Base-by-base conservation (phyloP, 2,329 filamentous ascomycete species). In the Colletotrichum echinochloae region DNA sequence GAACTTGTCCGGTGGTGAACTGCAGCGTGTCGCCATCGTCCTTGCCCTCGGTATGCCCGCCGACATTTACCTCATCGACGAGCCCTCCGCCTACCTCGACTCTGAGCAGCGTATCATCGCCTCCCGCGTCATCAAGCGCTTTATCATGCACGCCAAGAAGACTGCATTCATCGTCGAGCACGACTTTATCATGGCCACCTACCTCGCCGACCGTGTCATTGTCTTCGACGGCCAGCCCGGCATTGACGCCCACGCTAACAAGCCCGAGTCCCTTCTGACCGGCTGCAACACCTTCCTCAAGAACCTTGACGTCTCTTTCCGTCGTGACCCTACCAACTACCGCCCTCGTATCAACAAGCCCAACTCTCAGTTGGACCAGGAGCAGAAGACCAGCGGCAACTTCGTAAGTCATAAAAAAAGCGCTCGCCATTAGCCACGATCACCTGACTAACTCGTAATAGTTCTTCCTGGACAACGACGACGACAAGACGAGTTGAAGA, bases 141-240 rank as follows among this genome's bases (percentile, higher is more conserved):
- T 97, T 88, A 99, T 99, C 83, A 99, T 99, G 96, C 95, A 99
- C 87, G 91, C 94, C 77, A 98, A 98, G 91, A 98, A 98, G 90
- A 99, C 96, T 0, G 96, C 96, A 60, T 99, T 99, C 82, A 91
- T 99, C 76, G 95, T 99, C 81, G 96, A 99, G 90, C 96, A 99
- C 92, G 96, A 99, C 88, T 98, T 99, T 86, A 97, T 98, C 86
- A 98, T 98, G 95, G 89, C 88, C 55, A 90, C 88, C 23, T 89
- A 89, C 75, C 85, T 90, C 62, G 89, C 96, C 55, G 97, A 99
- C 79, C 93, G 96, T 75, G 96, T 99, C 81, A 99, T 99, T 78
- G 96, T 99, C 78, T 99, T 99, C 78, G 96, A 98, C 79, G 96
- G 97, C 76, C 80, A 97, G 84, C 96, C 97, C 59, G 96, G 95